Evolutionary conservation across 306 rosid species (phyloP).

Genomic region (Ceratonia siliqua): DNA sequence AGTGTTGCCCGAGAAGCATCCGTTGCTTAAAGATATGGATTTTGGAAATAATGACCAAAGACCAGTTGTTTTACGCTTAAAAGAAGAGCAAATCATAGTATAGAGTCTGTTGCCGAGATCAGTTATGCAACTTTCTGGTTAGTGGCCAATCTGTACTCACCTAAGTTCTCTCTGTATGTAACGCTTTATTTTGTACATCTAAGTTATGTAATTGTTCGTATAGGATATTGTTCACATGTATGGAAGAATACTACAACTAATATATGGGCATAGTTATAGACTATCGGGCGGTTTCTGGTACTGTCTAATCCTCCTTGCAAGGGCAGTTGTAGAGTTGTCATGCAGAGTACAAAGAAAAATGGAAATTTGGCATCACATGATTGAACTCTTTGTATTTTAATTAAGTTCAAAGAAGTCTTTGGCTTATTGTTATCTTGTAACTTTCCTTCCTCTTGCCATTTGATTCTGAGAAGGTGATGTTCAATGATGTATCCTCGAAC

Average conservation of each 20-base stretch:
- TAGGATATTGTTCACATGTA: constrained; percentile 25
- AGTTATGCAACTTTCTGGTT: constrained; percentile 26
- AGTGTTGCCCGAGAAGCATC: constrained; percentile 50
- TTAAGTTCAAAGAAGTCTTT: not conserved
- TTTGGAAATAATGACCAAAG: constrained; percentile 48
- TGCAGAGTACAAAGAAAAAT: not conserved
- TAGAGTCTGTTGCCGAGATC: constrained; percentile 19
- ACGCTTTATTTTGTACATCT: constrained; percentile 39
- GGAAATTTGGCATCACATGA: not conserved
- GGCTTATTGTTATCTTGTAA: not conserved
- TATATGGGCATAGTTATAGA: not conserved
- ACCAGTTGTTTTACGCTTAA: constrained; percentile 53
- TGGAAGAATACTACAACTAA: constrained; percentile 3
- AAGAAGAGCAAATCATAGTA: constrained; percentile 60
- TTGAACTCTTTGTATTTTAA: not conserved
- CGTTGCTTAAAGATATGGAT: constrained; percentile 46
- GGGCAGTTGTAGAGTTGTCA: not conserved
- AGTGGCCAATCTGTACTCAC: constrained; percentile 40
- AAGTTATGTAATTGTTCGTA: constrained; percentile 34
- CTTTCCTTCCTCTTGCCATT: not conserved
- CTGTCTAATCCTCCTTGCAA: constrained; percentile 1
- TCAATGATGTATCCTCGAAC: not conserved
- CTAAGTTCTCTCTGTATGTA: constrained; percentile 28
- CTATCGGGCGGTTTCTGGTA: constrained; percentile 5
- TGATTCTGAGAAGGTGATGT: not conserved